Conservation (phyloP, 1,284 basidiomycete genomes). For the Puccinia horiana region DNA sequence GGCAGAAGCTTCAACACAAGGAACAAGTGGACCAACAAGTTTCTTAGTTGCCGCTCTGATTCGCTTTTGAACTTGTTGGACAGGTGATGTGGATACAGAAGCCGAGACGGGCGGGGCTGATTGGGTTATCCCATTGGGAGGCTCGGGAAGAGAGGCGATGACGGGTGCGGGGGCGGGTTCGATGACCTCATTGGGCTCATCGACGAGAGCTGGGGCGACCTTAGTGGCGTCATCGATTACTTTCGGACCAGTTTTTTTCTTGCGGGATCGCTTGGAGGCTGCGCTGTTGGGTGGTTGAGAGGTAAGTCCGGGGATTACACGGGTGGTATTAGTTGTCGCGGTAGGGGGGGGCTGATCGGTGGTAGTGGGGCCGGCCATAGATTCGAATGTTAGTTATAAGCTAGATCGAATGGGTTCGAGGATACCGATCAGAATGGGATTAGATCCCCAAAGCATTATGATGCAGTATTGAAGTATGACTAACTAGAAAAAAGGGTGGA, state of each 20-base stretch:
- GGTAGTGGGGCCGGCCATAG: slow-evolving; percentile 24
- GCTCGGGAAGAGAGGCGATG: not conserved
- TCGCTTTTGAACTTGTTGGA: slow-evolving; percentile 53
- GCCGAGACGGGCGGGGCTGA: slow-evolving; percentile 37
- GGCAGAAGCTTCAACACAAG: no score
- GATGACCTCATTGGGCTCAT: slow-evolving; percentile 2
- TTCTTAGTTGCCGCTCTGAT: slow-evolving; percentile 56
- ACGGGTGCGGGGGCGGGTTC: not conserved
- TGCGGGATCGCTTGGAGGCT: slow-evolving; percentile 24
- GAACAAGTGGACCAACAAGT: slow-evolving; percentile 51
- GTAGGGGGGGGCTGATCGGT: slow-evolving; percentile 25
- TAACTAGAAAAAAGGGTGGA: not conserved
- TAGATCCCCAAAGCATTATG: not conserved
- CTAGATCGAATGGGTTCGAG: not conserved
- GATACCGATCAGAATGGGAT: not conserved
- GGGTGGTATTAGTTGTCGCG: slow-evolving; percentile 8
- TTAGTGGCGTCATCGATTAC: not conserved
- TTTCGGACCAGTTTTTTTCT: slow-evolving; percentile 37
- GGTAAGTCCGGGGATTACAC: slow-evolving; percentile 46
- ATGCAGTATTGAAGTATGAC: not conserved
- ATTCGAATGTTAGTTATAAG: not conserved
- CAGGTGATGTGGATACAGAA: slow-evolving; percentile 39
- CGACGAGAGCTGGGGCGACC: not conserved
- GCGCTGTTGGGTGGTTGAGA: slow-evolving; percentile 20
- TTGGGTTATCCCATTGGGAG: slow-evolving; percentile 27